A percentile compares a stretch with the other conserved stretches of the same genome.
Evolutionary conservation across 2,329 filamentous ascomycete species (phyloP).

Genomic region (Cercospora zeae-maydis): DNA sequence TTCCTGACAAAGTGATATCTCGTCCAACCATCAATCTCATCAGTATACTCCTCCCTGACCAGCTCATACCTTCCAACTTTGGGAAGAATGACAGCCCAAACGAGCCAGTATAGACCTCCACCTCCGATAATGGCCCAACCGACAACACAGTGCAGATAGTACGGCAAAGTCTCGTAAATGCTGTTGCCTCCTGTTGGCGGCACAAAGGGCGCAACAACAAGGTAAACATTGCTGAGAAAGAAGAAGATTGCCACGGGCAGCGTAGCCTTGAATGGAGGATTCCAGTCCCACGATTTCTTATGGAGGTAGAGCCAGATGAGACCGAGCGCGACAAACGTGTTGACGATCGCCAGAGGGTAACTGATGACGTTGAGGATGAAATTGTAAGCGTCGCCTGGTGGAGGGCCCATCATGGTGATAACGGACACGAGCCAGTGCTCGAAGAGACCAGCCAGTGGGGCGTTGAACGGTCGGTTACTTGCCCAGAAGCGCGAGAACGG

Average conservation of each 20-base stretch:
- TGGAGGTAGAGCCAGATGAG: constrained; percentile 48
- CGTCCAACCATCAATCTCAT: constrained; percentile 42
- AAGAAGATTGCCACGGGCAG: constrained; percentile 52
- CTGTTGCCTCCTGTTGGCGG: constrained; percentile 48
- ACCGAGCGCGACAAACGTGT: constrained; percentile 50
- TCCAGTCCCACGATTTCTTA: constrained; percentile 45
- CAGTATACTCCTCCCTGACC: constrained; percentile 31
- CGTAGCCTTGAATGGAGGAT: constrained; percentile 49
- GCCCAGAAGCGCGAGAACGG: constrained; percentile 52
- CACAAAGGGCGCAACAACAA: constrained; percentile 52
- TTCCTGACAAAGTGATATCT: constrained; percentile 37
- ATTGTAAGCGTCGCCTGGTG: constrained; percentile 64
- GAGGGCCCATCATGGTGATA: constrained; percentile 64
- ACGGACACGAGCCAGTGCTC: constrained; percentile 49
- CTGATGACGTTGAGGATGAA: constrained; percentile 56
- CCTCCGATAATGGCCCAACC: constrained; percentile 49
- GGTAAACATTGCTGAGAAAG: constrained; percentile 52
- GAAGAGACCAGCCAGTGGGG: constrained; percentile 31
- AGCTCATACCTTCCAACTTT: constrained; percentile 41
- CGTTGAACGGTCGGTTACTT: constrained; percentile 52
- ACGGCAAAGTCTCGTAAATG: constrained; percentile 52
- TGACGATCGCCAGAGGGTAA: constrained; percentile 59
- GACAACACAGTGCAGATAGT: constrained; percentile 54
- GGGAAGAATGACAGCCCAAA: constrained; percentile 51
- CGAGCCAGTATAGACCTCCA: constrained; percentile 51